phyloP scores from a whole-genome alignment of 2,329 filamentous ascomycete genomes.

The Fusarium sterilihyphosum region DNA sequence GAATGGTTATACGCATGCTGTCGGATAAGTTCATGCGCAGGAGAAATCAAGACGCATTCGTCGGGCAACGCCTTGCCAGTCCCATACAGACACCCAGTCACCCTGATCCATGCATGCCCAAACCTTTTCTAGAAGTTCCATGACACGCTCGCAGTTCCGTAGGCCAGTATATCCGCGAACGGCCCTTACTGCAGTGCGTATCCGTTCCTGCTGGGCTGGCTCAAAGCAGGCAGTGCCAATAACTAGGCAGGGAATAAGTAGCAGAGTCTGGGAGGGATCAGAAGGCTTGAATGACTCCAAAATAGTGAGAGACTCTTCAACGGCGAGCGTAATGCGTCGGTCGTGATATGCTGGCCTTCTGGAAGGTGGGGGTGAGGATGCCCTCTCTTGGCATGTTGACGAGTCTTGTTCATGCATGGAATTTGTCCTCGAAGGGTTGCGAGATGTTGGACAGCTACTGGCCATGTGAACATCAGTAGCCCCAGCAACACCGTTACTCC shows the following conservation, averaged over 20 bases:
- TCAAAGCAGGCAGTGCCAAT: slow-evolving; percentile 70
- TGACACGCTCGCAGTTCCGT: slow-evolving; percentile 64
- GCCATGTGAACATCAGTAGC: slow-evolving; percentile 30
- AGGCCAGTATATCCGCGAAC: slow-evolving; percentile 69
- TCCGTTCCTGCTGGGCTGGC: slow-evolving; percentile 60
- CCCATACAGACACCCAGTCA: slow-evolving; percentile 69
- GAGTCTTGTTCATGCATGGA: slow-evolving; percentile 53
- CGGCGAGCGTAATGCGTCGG: slow-evolving; percentile 61
- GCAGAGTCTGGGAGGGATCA: slow-evolving; percentile 68
- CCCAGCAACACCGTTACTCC: slow-evolving; percentile 28
- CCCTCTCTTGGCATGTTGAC: slow-evolving; percentile 32
- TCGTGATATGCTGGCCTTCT: slow-evolving; percentile 62
- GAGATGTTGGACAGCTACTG: slow-evolving; percentile 47
- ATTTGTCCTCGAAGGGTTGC: slow-evolving; percentile 51
- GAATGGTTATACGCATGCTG: background rate
- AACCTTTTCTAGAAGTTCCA: slow-evolving; percentile 65
- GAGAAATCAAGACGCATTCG: slow-evolving; percentile 66
- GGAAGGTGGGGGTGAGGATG: slow-evolving; percentile 57
- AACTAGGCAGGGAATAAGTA: slow-evolving; percentile 69
- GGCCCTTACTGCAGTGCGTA: slow-evolving; percentile 59
- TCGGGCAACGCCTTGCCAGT: slow-evolving; percentile 69
- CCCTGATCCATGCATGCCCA: slow-evolving; percentile 68
- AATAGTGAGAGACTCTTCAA: slow-evolving; percentile 66
- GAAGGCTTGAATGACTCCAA: slow-evolving; percentile 65
- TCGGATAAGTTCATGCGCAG: slow-evolving; percentile 52